Evolutionary conservation across 108 stramenopile species (phyloP), one percentile per base, ranked within the genome.

Genomic region (Parmales sp.): DNA sequence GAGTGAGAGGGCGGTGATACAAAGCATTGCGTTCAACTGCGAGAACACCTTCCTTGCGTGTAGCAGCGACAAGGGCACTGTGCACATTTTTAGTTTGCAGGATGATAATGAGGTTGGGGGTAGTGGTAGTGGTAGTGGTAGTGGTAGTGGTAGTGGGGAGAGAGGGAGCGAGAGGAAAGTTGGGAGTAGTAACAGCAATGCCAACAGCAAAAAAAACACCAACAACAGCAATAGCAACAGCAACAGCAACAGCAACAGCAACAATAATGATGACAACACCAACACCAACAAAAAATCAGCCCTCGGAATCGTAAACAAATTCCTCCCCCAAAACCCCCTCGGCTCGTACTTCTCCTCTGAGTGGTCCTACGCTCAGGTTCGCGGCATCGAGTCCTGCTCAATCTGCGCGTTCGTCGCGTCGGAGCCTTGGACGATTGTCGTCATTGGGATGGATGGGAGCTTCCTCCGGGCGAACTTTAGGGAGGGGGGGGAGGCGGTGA

Each of bases 1-100:
- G 63, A 67, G 66, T 64, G 80, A 86, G 51, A 45, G 80, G 8
- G 79, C 74, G 0, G 72, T 66, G 19, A 75, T 87, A 7, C 74
- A 71, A 51, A 78, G 88, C 65, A 70, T 99, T 37, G 71, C 87
- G 18, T 99, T 94, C 78, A 91, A 85, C 69, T 80, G 80, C 71
- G 83, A 90, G 38, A 73, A 80, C 43, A 73, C 79, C n/a, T 90
- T 86, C 82, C 65, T 99, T n/a, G 91, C 90, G 0, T 92, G 93
- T 75, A 83, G 90, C 31, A 84, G 82, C 69, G 94, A 97, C 78
- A 92, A 95, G 74, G 95, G 96, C 25, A 99, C 98, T 8, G 86
- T 90, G 0, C 98, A 99, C 74, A 80, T 99, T 22, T 99, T 94
- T 71, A 68, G 69, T 63, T 69, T 90, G 7, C 72, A 81, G 45